Percentiles rank a stretch among this genome's conserved stretches.
Evolutionary conservation across 73 alveolate species (phyloP).

Genomic region (Paramecium tetraurelia): DNA sequence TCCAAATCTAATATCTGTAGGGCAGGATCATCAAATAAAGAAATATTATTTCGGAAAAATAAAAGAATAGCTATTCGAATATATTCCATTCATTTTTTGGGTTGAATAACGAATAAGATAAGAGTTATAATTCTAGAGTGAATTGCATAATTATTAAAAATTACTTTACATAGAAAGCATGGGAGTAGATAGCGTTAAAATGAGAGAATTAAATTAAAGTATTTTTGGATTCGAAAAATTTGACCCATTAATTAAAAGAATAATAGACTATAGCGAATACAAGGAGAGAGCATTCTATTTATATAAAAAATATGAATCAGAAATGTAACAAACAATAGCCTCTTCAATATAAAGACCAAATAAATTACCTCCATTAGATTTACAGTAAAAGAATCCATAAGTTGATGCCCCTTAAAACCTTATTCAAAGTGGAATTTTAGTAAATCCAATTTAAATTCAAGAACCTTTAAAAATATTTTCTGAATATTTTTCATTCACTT

Average conservation of each 20-base stretch:
- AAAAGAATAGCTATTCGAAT: background rate
- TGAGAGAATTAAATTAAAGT: background rate
- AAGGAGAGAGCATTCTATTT: background rate
- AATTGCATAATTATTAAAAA: background rate
- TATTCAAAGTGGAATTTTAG: background rate
- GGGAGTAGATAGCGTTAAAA: constrained; percentile 41
- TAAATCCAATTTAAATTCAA: background rate
- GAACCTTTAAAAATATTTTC: background rate
- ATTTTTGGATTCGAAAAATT: background rate
- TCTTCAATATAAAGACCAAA: background rate
- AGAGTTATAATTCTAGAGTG: constrained; percentile 18
- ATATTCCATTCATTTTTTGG: constrained; percentile 37
- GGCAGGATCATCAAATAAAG: background rate
- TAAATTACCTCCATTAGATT: background rate
- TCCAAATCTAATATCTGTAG: constrained; percentile 1
- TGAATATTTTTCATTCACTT: background rate
- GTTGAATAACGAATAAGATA: constrained; percentile 17
- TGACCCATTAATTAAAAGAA: background rate
- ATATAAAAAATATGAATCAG: background rate
- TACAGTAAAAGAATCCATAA: background rate
- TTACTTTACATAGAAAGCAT: background rate
- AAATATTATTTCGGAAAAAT: background rate
- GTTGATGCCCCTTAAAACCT: background rate
- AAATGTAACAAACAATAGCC: background rate
- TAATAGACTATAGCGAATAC: constrained; percentile 3